These are phyloP conservation scores for Amniculicola lignicola DNA, from an alignment of 495 filamentous ascomycete genomes.

Conservation along the genomic window DNA sequence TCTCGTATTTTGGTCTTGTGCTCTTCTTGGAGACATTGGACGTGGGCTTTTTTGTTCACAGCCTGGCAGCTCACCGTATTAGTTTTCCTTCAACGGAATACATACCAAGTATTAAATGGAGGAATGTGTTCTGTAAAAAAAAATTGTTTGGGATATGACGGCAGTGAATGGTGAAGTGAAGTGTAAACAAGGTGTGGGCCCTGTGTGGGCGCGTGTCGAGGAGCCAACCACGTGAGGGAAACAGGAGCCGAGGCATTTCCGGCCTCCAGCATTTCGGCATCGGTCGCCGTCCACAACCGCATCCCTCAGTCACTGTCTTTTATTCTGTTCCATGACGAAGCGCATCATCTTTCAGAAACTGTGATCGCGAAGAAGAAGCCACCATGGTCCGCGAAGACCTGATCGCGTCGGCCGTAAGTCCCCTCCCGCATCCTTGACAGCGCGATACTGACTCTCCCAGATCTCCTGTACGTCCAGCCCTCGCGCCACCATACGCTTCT, in stretches of 20 bases:
- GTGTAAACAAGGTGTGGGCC: no score
- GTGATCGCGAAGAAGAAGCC: neutral
- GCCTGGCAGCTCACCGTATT: no score
- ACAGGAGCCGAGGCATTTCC: constrained; percentile 7
- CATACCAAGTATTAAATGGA: no score
- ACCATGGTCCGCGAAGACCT: constrained; percentile 47
- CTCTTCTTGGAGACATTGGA: no score
- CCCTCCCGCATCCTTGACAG: neutral
- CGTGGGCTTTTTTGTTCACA: no score
- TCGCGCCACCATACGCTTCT: neutral
- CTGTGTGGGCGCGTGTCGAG: no score
- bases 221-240: no score
- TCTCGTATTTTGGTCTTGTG: no score
- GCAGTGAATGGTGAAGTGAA: no score
- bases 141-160: no score
- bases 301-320: neutral
- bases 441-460: constrained; percentile 43
- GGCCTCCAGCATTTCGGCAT: neutral
- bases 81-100: no score
- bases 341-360: neutral
- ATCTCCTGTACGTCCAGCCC: constrained; percentile 47
- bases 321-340: neutral
- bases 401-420: constrained; percentile 42
- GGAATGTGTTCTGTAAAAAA: no score
- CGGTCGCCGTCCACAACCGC: neutral